phyloP scores from a whole-genome alignment of 345 rosid genomes.

The Brassica incana region DNA sequence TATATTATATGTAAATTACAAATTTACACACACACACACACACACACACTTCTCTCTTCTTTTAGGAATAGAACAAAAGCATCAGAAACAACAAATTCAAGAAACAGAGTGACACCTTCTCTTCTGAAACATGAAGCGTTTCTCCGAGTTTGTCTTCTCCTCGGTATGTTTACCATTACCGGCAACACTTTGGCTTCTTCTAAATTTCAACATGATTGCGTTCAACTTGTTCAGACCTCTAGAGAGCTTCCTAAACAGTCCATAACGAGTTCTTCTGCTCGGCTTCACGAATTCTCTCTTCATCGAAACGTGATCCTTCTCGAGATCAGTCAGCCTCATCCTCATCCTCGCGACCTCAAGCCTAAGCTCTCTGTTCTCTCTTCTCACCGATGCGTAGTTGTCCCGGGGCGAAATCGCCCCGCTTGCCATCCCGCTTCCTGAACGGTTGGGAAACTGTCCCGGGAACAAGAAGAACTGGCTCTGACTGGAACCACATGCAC shows the following conservation, averaged over 20 bases:
- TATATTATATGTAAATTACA: not conserved
- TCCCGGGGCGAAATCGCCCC: slow-evolving; percentile 96
- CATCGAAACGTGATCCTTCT: slow-evolving; percentile 92
- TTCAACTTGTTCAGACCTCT: slow-evolving; percentile 80
- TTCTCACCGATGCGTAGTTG: slow-evolving; percentile 89
- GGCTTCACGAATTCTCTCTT: slow-evolving; percentile 77
- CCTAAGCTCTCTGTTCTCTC: slow-evolving; percentile 95
- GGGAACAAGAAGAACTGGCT: slow-evolving; percentile 83
- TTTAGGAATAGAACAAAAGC: not conserved
- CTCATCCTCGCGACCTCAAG: slow-evolving; percentile 99
- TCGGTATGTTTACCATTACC: slow-evolving; percentile 34
- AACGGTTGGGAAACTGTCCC: slow-evolving; percentile 73
- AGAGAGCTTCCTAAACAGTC: slow-evolving; percentile 66
- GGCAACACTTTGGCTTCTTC: slow-evolving; percentile 48
- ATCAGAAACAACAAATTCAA: slow-evolving; percentile 31
- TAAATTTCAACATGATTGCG: slow-evolving; percentile 60
- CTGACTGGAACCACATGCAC: slow-evolving; percentile 42
- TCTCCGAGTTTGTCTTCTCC: slow-evolving; percentile 59
- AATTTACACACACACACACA: slow-evolving; percentile 26
- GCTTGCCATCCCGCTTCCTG: slow-evolving; percentile 85
- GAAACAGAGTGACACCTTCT: slow-evolving; percentile 91
- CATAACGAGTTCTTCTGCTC: slow-evolving; percentile 47
- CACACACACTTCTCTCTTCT: slow-evolving; percentile 15
- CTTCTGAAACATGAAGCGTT: slow-evolving; percentile 68
- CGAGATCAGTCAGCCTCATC: slow-evolving; percentile 92